Evolutionary conservation across 2,329 filamentous ascomycete species (phyloP).

Genomic region (Xylaria hypoxylon): DNA sequence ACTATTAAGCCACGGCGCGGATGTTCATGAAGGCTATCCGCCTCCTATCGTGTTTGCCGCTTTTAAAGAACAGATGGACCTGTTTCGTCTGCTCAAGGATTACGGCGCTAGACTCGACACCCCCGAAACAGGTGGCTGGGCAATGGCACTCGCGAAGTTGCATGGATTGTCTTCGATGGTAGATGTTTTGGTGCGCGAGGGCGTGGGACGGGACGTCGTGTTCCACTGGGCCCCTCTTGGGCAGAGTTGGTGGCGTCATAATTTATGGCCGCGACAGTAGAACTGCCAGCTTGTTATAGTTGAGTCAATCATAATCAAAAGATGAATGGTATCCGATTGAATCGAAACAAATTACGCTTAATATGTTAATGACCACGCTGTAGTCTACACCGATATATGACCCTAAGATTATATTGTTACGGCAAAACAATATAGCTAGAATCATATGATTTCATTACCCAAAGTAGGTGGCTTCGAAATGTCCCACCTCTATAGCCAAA

Average conservation of each 20-base stretch:
- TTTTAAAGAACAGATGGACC: slow-evolving; percentile 32
- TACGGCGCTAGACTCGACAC: slow-evolving; percentile 38
- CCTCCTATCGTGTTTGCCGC: slow-evolving; percentile 4
- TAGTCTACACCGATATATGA: no score
- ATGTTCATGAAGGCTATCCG: background rate
- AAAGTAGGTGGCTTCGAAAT: no score
- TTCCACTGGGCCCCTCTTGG: background rate
- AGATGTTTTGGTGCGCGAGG: slow-evolving; percentile 31
- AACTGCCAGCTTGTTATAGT: no score
- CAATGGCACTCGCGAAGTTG: slow-evolving; percentile 30
- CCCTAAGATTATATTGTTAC: no score
- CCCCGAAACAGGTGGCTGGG: slow-evolving; percentile 37
- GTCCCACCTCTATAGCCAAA: no score
- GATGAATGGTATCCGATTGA: no score
- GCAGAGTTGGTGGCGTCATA: background rate
- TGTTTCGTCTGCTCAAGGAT: slow-evolving; percentile 36
- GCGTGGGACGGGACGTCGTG: slow-evolving; percentile 20
- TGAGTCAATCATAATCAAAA: no score
- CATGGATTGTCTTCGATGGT: slow-evolving; percentile 36
- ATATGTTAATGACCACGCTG: no score
- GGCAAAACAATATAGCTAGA: no score
- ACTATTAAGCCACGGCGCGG: background rate
- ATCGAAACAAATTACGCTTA: no score
- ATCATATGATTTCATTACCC: no score
- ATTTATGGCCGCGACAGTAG: background rate